Percentiles rank a stretch among this genome's conserved stretches.
phyloP scores from a whole-genome alignment of 1,139 yeast species.

The Petasospora fabianii region DNA sequence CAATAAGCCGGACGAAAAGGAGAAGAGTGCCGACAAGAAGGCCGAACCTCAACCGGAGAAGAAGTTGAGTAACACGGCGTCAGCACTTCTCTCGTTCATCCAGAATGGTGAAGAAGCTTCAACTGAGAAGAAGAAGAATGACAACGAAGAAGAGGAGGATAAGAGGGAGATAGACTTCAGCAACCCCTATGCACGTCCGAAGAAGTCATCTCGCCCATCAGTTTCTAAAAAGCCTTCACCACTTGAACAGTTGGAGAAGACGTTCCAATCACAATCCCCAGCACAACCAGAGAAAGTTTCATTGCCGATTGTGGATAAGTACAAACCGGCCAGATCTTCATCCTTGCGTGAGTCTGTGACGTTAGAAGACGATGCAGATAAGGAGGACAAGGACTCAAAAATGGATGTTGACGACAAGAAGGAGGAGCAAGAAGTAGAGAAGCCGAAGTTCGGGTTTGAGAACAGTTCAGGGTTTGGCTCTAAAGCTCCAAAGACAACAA shows the following conservation, averaged over 20 bases:
- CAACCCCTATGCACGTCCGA: conserved; percentile 47
- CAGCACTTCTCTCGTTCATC: conserved; percentile 58
- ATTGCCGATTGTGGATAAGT: conserved; percentile 16
- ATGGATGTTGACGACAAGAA: conserved; percentile 2
- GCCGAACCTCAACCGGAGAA: conserved; percentile 19
- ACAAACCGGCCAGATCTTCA: conserved; percentile 35
- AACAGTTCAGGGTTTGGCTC: conserved; percentile 1
- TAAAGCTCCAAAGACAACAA: background rate
- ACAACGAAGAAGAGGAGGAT: conserved; percentile 21
- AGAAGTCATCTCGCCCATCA: conserved; percentile 15
- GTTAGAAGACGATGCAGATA: conserved; percentile 9
- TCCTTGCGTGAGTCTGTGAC: conserved; percentile 32
- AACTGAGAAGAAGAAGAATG: conserved; percentile 30
- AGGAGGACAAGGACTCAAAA: background rate
- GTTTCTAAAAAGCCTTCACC: conserved; percentile 18
- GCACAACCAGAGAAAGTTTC: conserved; percentile 3
- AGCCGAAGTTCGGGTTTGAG: conserved; percentile 3
- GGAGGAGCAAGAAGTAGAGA: background rate
- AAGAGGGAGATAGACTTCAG: conserved; percentile 35
- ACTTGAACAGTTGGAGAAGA: conserved; percentile 22
- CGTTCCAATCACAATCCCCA: conserved; percentile 10
- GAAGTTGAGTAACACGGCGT: conserved; percentile 60
- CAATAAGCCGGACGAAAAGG: conserved; percentile 9
- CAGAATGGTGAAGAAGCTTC: conserved; percentile 36
- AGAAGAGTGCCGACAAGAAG: conserved; percentile 2